Base-by-base conservation (phyloP, 1,284 basidiomycete genomes). In the Trametes polyzona region DNA sequence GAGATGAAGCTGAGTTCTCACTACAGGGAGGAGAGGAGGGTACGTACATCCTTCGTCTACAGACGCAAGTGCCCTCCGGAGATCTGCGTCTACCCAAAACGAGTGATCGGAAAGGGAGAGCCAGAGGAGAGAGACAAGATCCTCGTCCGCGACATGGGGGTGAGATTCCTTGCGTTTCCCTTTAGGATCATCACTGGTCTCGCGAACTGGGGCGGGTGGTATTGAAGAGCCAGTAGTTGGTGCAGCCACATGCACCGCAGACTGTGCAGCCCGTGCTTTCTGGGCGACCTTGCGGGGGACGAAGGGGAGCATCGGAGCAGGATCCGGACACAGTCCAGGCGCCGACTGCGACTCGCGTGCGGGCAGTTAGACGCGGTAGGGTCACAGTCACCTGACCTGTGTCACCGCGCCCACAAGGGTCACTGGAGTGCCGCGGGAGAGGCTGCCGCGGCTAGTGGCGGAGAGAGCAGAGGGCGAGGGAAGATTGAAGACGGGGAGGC, bases 61-160 rank as follows among this genome's bases (percentile, higher is more conserved):
- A 35, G 70, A 69, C 29, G 83, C 79, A 8, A 86, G 71, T 23
- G 71, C 76, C 47, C 77, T 71, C 16, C 83, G 74, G 12, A 90
- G 66, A 49, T 83, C 82, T 0, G 77, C 66, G 61, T 88, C 78
- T 1, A 69, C 65, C 86, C 85, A 90, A 6, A 90, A 67, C 7
- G 78, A 76, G 69, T 87, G 79, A 65, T 89, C 82, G 6, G 88
- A 87, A n/a, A 90, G 71, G 0, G 87, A 77, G 6, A 90, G 78
- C 16, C 73, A 74, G 27, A 87, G 58, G 21, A 88, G 72, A 4
- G 70, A 67, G 2, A 75, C 76, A 42, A 80, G 76, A 57, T 86
- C 84, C 44, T 78, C 75, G 21, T 80, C 67, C 8, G 68, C 48
- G 39, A 52, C n/a, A 27, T 10, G 37, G 17, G 26, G 17, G 17